Base-by-base conservation (phyloP, 768 basidiomycete species). In the Podaxis sp. region DNA sequence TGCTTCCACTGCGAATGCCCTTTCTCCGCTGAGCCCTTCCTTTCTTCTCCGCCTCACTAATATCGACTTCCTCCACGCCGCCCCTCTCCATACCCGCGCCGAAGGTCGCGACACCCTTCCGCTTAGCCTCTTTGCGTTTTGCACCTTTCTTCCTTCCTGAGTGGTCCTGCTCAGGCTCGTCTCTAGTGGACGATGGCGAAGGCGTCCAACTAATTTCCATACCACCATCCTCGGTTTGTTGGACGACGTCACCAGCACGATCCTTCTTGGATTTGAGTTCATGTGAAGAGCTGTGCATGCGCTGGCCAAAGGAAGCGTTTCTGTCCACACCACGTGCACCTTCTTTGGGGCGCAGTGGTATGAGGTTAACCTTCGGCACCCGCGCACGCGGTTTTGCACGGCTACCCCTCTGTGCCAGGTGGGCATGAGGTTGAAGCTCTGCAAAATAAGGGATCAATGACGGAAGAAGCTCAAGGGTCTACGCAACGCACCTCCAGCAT, bases 71-170 rank as follows among this genome's bases (percentile, higher is more conserved):
- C 42, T 82, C 83, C 51, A 77, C 78, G 1, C 83, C 81, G 1
- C 92, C 93, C 66, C 81, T 88, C 78, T 97, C 93, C 86, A 98
- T 77, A 23, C 95, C 94, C 47, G 87, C 90, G 27, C 94, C 95
- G 68, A 96, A 95, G 48, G 73, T 74, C 73, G 95, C 92, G 46
- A 87, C 83, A 27, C 86, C 88, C 70, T 84, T 88, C 67, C 81
- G 76, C 64, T 72, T 70, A 9, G 27, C 4, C 50, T 59, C 54
- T 53, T 67, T 67, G 67, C 73, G 67, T 65, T 71, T 74, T 53
- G 70, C 74, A 69, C 73, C 67, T 21, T 64, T 68, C 57, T 67
- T 53, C 53, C 44, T 46, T 59, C 70, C 61, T 65, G 47, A 65
- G 54, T 68, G 70, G 57, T 67, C 68, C n/a, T 63, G 61, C 48